These are phyloP conservation scores for Talaromyces adpressus DNA, from an alignment of 495 filamentous ascomycete species.

Conservation along the genomic window DNA sequence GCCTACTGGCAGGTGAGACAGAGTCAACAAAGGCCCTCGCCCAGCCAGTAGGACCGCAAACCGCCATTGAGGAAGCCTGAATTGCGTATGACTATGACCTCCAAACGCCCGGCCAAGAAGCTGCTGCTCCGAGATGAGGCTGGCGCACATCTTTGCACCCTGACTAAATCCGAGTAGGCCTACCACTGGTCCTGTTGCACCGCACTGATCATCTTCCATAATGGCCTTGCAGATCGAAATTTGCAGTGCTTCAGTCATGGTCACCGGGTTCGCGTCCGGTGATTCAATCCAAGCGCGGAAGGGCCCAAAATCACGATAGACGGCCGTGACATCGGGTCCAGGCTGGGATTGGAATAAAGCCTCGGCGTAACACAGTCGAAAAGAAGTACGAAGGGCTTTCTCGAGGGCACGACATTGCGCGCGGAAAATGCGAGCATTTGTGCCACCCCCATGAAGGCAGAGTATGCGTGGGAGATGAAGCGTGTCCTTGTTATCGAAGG, in stretches of 20 bases:
- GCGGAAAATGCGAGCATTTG: conserved; percentile 16
- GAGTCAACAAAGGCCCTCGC: conserved; percentile 43
- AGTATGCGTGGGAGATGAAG: conserved; percentile 19
- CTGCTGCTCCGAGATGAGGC: conserved; percentile 41
- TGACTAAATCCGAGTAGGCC: conserved; percentile 49
- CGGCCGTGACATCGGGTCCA: conserved; percentile 41
- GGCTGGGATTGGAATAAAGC: conserved; percentile 44
- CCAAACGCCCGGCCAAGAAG: conserved; percentile 45
- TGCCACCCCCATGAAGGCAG: conserved; percentile 20
- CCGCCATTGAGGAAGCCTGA: conserved; percentile 13
- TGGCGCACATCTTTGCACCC: conserved; percentile 54
- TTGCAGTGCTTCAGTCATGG: conserved; percentile 15
- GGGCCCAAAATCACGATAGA: conserved; percentile 47
- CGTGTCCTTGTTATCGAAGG: background rate
- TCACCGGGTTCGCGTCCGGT: conserved; percentile 11
- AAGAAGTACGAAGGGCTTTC: conserved; percentile 32
- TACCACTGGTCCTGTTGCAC: conserved; percentile 47
- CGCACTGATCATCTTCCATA: conserved; percentile 31
- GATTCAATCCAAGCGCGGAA: conserved; percentile 48
- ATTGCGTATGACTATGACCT: background rate
- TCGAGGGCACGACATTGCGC: conserved; percentile 27
- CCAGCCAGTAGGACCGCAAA: conserved; percentile 48
- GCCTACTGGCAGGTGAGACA: conserved; percentile 19
- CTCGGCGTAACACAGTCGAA: conserved; percentile 54
- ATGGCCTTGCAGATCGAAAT: conserved; percentile 9